Conservation (phyloP, 2,329 filamentous ascomycete genomes). For the Scytalidium lignicola region DNA sequence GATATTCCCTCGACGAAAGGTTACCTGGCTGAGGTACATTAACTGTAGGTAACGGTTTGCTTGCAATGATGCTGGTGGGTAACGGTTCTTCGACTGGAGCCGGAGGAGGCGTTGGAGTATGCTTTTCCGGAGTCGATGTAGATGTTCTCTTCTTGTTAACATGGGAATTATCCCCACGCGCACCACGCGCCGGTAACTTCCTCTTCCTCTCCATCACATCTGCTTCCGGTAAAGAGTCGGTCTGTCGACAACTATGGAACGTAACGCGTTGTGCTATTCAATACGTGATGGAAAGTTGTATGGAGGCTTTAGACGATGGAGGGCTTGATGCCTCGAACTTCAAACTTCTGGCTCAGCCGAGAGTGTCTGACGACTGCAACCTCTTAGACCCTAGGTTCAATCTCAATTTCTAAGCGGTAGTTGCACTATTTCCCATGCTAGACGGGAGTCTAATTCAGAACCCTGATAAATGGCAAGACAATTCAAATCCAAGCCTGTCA, state of each 20-base stretch:
- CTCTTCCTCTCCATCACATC: constrained; percentile 59
- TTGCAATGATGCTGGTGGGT: constrained; percentile 58
- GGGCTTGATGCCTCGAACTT: constrained; percentile 11
- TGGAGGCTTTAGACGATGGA: constrained; percentile 11
- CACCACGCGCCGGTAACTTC: constrained; percentile 58
- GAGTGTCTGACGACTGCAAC: constrained; percentile 1
- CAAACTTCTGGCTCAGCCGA: constrained; percentile 8
- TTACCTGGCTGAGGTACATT: constrained; percentile 60
- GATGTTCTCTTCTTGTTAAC: constrained; percentile 52
- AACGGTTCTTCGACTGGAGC: constrained; percentile 36
- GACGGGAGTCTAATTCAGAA: not conserved
- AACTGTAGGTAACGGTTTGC: constrained; percentile 67
- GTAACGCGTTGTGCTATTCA: constrained; percentile 15
- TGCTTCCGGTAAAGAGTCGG: constrained; percentile 4
- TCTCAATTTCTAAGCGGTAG: not conserved
- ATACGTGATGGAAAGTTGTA: constrained; percentile 3
- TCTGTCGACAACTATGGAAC: constrained; percentile 14
- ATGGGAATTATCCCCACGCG: constrained; percentile 49
- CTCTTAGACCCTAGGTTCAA: not conserved
- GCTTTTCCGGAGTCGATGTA: constrained; percentile 48
- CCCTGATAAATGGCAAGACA: not conserved
- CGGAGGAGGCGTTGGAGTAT: constrained; percentile 40
- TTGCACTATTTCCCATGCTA: not conserved
- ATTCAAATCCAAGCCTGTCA: not conserved
- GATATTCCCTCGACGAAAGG: constrained; percentile 61